phyloP scores from a whole-genome alignment of 257 asterid genomes.

The Solanum chiquidenum region DNA sequence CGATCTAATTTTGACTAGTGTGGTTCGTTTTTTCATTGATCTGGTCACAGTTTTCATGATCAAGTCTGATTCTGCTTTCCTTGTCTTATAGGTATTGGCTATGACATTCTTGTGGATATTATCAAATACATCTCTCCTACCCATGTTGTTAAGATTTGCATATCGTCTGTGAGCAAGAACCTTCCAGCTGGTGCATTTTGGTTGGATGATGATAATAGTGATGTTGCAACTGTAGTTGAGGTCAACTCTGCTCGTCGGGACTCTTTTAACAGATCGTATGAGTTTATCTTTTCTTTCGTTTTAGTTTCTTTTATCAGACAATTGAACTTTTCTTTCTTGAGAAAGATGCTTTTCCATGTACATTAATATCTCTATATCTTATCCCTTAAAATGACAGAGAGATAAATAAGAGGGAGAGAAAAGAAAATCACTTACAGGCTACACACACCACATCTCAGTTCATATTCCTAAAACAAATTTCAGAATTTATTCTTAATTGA shows the following conservation, averaged over 20 bases:
- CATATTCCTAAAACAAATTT: background rate
- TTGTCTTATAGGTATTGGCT: constrained; percentile 67
- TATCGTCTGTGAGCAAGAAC: constrained; percentile 52
- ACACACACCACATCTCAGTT: background rate
- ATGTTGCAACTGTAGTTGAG: constrained; percentile 40
- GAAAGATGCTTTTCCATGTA: background rate
- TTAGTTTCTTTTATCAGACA: background rate
- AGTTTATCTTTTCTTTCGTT: background rate
- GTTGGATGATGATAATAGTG: constrained; percentile 38
- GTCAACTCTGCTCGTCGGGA: constrained; percentile 71
- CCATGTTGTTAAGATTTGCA: constrained; percentile 71
- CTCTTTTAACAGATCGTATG: constrained; percentile 67
- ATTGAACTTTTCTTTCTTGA: background rate
- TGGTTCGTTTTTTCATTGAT: background rate
- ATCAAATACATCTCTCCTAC: constrained; percentile 62
- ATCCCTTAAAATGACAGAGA: background rate
- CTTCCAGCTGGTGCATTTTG: constrained; percentile 87
- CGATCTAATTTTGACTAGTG: background rate
- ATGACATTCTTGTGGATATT: constrained; percentile 73
- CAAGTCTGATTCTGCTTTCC: background rate
- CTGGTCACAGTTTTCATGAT: background rate
- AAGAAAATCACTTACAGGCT: background rate
- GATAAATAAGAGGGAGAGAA: background rate
- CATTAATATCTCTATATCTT: background rate
- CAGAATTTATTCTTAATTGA: background rate